phyloP scores from a whole-genome alignment of 768 basidiomycete genomes.

The Butyriboletus loyo region DNA sequence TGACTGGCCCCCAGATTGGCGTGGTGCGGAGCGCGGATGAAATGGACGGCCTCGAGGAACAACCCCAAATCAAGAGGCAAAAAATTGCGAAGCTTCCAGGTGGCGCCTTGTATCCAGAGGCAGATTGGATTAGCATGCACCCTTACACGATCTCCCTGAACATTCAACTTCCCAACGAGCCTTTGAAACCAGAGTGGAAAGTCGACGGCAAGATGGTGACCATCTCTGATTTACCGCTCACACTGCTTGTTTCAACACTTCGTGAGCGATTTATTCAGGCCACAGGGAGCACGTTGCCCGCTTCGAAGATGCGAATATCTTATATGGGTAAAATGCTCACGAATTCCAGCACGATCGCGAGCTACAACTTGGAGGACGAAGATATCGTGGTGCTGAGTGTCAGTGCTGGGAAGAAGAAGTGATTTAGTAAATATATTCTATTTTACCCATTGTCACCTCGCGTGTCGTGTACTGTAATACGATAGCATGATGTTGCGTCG shows the following conservation, averaged over 20 bases:
- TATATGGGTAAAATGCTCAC: constrained; percentile 84
- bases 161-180: constrained; percentile 79
- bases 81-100: constrained; percentile 82
- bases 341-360: constrained; percentile 80
- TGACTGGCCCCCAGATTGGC: constrained; percentile 60
- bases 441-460: constrained; percentile 1
- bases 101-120: constrained; percentile 79
- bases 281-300: constrained; percentile 74
- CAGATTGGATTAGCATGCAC: constrained; percentile 89
- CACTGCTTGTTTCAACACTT: constrained; percentile 79
- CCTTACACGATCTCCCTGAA: constrained; percentile 86
- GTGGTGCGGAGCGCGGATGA: constrained; percentile 79
- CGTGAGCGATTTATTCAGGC: constrained; percentile 83
- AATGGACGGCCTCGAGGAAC: constrained; percentile 69
- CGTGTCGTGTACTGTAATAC: constrained; percentile 9
- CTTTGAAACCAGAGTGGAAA: constrained; percentile 91
- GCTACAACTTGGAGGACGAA: constrained; percentile 89
- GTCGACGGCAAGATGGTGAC: constrained; percentile 76
- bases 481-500: constrained; percentile 13
- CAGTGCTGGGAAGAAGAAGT: constrained; percentile 74
- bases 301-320: constrained; percentile 77
- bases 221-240: constrained; percentile 81
- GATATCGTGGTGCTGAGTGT: constrained; percentile 77
- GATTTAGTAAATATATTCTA: constrained; percentile 10
- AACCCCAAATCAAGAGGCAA: constrained; percentile 85